Evolutionary conservation across 768 basidiomycete genomes (phyloP).

Genomic region (Tephrocybe sp.): DNA sequence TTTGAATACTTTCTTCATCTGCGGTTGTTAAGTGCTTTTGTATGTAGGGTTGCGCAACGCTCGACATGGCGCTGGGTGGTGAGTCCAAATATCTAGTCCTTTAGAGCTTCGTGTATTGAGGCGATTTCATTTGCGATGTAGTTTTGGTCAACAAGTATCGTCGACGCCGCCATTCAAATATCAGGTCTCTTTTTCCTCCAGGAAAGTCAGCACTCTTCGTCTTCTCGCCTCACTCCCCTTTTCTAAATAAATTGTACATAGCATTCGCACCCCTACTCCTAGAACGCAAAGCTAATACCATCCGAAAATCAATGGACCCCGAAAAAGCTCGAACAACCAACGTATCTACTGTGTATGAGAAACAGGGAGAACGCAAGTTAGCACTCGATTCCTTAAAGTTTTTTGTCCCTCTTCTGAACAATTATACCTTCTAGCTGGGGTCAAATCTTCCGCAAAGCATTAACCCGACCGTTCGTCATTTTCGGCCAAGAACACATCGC

Average conservation of each 20-base stretch:
- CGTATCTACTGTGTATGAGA: conserved; percentile 51
- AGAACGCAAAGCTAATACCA: conserved; percentile 48
- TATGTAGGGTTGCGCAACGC: conserved; percentile 49
- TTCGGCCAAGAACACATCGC: conserved; percentile 64
- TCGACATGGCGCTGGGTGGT: conserved; percentile 77
- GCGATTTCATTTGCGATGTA: conserved; percentile 21
- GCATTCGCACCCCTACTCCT: conserved; percentile 45
- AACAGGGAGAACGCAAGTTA: conserved; percentile 41
- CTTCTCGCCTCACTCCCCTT: neutral
- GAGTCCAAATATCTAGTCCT: conserved; percentile 21
- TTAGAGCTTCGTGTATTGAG: neutral
- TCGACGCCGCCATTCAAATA: conserved; percentile 53
- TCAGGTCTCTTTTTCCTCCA: conserved; percentile 55
- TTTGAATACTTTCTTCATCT: neutral
- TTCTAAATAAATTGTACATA: conserved; percentile 20
- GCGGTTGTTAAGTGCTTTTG: neutral
- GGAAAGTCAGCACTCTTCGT: conserved; percentile 51
- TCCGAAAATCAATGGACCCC: conserved; percentile 43
- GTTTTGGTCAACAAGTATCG: conserved; percentile 70
- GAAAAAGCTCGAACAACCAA: conserved; percentile 41
- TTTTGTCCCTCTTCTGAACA: neutral
- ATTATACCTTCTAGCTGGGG: conserved; percentile 43
- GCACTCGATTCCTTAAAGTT: conserved; percentile 17
- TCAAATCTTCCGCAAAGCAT: conserved; percentile 47
- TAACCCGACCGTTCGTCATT: conserved; percentile 69